Conservation (phyloP, 2,329 filamentous ascomycete species). For the Apiospora marii region DNA sequence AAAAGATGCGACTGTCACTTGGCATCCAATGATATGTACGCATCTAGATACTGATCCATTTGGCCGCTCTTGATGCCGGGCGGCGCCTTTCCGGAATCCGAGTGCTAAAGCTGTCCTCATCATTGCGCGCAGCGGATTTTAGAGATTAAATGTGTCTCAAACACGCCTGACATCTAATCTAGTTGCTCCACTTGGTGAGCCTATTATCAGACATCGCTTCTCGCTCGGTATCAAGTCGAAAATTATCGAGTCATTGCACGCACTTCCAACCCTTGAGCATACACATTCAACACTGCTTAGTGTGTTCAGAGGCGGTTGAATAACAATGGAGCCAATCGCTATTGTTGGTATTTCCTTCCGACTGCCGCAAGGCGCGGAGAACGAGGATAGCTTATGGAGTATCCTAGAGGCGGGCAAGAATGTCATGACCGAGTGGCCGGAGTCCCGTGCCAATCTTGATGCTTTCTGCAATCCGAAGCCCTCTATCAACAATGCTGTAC, state of each 20-base stretch:
- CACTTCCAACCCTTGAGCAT: background rate
- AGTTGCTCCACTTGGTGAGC: background rate
- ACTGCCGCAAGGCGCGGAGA: conserved; percentile 39
- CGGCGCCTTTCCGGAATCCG: background rate
- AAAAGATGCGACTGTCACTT: background rate
- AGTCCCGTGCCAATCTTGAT: conserved; percentile 41
- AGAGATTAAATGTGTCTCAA: background rate
- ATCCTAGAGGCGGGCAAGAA: conserved; percentile 39
- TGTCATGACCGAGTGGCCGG: conserved; percentile 41
- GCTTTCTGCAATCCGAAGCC: conserved; percentile 45
- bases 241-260: background rate
- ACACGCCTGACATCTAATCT: background rate
- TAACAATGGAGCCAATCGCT: conserved; percentile 37
- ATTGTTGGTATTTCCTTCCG: conserved; percentile 45
- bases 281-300: background rate
- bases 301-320: background rate
- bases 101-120: background rate
- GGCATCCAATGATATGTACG: background rate
- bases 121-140: background rate
- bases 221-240: background rate
- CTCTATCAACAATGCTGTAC: conserved; percentile 30
- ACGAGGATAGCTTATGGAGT: conserved; percentile 41
- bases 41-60: background rate
- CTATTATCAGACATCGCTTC: background rate
- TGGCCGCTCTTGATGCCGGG: background rate